These are phyloP conservation scores for Emericellopsis atlantica DNA, from an alignment of 2,329 filamentous ascomycete species.

Conservation along the genomic window DNA sequence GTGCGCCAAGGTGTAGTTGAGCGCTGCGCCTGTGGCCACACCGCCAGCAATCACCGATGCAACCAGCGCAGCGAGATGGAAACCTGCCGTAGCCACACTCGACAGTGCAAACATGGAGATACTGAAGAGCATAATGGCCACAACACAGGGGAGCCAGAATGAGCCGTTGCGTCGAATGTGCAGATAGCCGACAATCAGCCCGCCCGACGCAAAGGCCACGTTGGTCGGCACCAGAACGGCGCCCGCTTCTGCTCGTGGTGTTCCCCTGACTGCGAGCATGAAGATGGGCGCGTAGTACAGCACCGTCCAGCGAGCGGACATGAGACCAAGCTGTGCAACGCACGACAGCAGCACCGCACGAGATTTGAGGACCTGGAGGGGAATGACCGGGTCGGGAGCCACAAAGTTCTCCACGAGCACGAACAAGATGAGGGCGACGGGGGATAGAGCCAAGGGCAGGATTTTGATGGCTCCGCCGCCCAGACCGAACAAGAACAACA, in stretches of 20 bases:
- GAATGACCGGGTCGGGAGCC: slow-evolving; percentile 61
- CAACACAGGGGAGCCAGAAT: slow-evolving; percentile 55
- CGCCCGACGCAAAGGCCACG: slow-evolving; percentile 62
- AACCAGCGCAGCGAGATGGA: slow-evolving; percentile 41
- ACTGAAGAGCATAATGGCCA: slow-evolving; percentile 50
- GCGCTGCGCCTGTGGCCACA: slow-evolving; percentile 54
- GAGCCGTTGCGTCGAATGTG: slow-evolving; percentile 63
- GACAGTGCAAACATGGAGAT: slow-evolving; percentile 45
- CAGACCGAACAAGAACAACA: slow-evolving; percentile 61
- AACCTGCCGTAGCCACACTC: slow-evolving; percentile 35
- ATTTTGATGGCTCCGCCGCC: slow-evolving; percentile 44
- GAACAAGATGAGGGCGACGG: slow-evolving; percentile 37
- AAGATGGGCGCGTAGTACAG: slow-evolving; percentile 75
- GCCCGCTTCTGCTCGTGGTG: slow-evolving; percentile 57
- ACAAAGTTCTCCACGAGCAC: slow-evolving; percentile 50
- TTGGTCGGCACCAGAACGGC: slow-evolving; percentile 74
- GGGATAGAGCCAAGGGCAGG: slow-evolving; percentile 47
- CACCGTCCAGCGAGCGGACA: slow-evolving; percentile 70
- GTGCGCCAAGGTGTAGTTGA: slow-evolving; percentile 77
- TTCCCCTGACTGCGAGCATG: slow-evolving; percentile 61
- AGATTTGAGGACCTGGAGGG: slow-evolving; percentile 55
- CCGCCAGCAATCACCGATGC: slow-evolving; percentile 56
- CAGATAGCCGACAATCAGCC: slow-evolving; percentile 59
- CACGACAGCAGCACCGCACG: slow-evolving; percentile 63
- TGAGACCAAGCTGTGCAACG: slow-evolving; percentile 61